phyloP scores from a whole-genome alignment of 1,139 yeast genomes.

The Oligophagozyma castellii region DNA sequence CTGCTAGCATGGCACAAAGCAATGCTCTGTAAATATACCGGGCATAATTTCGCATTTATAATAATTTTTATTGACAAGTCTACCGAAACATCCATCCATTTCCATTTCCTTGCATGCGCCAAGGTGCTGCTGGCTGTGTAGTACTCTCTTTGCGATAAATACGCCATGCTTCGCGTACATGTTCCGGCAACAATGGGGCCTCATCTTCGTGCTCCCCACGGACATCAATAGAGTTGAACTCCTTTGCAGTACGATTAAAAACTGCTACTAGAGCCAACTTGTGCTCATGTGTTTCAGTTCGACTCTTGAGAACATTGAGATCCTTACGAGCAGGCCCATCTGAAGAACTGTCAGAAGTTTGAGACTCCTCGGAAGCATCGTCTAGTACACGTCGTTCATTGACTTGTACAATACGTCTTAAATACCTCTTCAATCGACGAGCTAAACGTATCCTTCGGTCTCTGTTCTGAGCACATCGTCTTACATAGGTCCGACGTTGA shows the following conservation, averaged over 20 bases:
- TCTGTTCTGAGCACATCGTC: constrained; percentile 21
- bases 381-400: constrained; percentile 8
- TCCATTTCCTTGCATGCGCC: constrained; percentile 66
- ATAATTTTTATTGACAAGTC: too few relatives aligned
- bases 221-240: constrained; percentile 19
- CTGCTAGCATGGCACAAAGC: too few relatives aligned
- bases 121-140: constrained; percentile 46
- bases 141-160: constrained; percentile 53
- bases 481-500: constrained; percentile 41
- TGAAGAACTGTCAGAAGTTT: constrained; percentile 19
- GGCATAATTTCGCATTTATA: too few relatives aligned
- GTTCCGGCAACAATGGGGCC: constrained; percentile 68
- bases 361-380: constrained; percentile 8
- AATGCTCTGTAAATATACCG: too few relatives aligned
- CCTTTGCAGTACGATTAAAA: constrained; percentile 18
- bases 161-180: constrained; percentile 82
- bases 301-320: constrained; percentile 14
- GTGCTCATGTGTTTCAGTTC: constrained; percentile 15
- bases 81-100: constrained; percentile 58
- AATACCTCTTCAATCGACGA: constrained; percentile 19
- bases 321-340: constrained; percentile 13
- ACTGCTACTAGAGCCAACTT: constrained; percentile 15
- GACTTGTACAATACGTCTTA: constrained; percentile 17
- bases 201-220: constrained; percentile 29
- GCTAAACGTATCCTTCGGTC: constrained; percentile 23